These are phyloP conservation scores for Globisporangium irregulare DNA, from an alignment of 352 stramenopile genomes.

Conservation along the genomic window DNA sequence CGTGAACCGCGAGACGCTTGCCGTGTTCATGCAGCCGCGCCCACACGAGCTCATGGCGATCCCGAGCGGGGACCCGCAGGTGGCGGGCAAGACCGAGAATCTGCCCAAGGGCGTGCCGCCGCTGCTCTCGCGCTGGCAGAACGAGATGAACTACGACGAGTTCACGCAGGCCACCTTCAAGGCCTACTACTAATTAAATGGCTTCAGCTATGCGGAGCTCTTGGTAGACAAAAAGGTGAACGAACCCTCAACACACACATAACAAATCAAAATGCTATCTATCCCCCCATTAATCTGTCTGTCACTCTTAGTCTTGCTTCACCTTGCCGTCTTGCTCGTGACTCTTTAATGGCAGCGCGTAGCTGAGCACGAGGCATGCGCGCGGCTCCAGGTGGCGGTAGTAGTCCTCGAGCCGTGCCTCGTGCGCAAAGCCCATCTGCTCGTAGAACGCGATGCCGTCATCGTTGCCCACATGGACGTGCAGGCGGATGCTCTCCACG, in stretches of 20 bases:
- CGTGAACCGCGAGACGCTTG: constrained; percentile 91
- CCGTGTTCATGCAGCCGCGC: constrained; percentile 97
- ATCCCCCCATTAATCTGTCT: background rate
- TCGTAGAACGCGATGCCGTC: constrained; percentile 65
- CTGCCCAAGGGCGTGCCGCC: constrained; percentile 77
- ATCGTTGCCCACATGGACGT: constrained; percentile 61
- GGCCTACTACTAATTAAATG: constrained; percentile 87
- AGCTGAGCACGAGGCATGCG: constrained; percentile 52
- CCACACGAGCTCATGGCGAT: constrained; percentile 81
- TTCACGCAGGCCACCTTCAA: constrained; percentile 91
- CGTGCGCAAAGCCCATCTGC: constrained; percentile 43
- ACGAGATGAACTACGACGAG: constrained; percentile 88
- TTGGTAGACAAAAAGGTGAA: background rate
- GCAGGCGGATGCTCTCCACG: constrained; percentile 34
- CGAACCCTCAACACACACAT: background rate
- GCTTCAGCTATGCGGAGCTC: background rate
- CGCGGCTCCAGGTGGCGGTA: constrained; percentile 58
- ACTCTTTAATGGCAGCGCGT: constrained; percentile 16
- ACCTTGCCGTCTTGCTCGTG: background rate
- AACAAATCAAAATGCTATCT: constrained; percentile 7
- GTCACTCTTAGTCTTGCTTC: background rate
- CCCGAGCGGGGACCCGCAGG: constrained; percentile 39
- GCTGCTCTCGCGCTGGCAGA: constrained; percentile 84
- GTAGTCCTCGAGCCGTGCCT: constrained; percentile 50
- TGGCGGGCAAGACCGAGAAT: constrained; percentile 66